A percentile compares a stretch with the other conserved stretches of the same genome.
These are phyloP conservation scores for Paramyrothecium sp. DNA, from an alignment of 2,329 filamentous ascomycete genomes.

Conservation along the genomic window DNA sequence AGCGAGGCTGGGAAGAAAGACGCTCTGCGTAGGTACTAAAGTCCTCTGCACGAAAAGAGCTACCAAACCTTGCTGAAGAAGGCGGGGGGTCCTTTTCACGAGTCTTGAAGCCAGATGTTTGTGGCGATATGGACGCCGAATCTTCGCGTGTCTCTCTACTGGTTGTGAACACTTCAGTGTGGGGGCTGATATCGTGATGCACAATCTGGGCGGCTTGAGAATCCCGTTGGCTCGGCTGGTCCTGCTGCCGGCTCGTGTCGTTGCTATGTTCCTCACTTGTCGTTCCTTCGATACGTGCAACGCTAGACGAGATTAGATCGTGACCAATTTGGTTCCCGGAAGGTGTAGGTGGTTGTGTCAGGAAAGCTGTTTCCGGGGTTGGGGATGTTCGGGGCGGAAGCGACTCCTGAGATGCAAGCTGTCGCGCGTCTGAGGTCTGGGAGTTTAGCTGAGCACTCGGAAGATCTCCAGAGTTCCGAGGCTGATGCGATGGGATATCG, in stretches of 20 bases:
- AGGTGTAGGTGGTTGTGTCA: slow-evolving; percentile 9
- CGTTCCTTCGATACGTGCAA: neutral
- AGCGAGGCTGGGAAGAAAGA: neutral
- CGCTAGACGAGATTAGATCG: neutral
- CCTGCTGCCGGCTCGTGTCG: neutral
- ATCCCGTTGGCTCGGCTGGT: neutral
- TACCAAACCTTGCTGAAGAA: neutral
- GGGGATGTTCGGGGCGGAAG: neutral
- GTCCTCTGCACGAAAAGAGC: neutral
- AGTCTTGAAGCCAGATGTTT: neutral
- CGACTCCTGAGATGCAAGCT: neutral
- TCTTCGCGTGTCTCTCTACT: neutral
- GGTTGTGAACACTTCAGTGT: neutral
- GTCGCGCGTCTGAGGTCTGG: neutral
- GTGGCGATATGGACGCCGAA: neutral
- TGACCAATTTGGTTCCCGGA: neutral
- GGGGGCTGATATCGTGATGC: neutral
- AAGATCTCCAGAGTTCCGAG: neutral
- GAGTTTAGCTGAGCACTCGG: neutral
- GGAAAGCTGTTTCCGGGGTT: slow-evolving; percentile 6
- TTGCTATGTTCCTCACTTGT: neutral
- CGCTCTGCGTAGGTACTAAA: neutral
- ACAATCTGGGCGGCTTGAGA: neutral
- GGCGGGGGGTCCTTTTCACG: neutral
- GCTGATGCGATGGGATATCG: slow-evolving; percentile 6